These are phyloP conservation scores for Hyaloscypha hepaticicola DNA, from an alignment of 495 filamentous ascomycete species.

Conservation along the genomic window DNA sequence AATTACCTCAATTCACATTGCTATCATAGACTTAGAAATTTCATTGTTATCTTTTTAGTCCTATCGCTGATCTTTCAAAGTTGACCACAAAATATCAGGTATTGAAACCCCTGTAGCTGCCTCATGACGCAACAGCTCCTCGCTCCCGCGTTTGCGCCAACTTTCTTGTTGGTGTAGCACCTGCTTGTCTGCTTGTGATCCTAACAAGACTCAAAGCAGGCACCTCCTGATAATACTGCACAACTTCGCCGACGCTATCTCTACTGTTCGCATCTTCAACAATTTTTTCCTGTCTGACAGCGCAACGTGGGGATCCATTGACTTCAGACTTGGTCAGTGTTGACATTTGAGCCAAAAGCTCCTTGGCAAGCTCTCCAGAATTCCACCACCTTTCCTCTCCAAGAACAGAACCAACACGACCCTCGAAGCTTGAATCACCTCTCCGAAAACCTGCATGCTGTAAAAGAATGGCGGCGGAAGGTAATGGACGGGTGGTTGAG, in stretches of 20 bases:
- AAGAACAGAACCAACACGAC: neutral
- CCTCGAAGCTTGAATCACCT: neutral
- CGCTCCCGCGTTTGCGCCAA: neutral
- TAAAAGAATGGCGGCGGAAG: conserved; percentile 28
- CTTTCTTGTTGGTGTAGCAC: conserved; percentile 1
- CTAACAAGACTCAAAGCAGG: neutral
- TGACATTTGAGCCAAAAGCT: conserved; percentile 13
- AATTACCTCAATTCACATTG: neutral
- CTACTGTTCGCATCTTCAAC: neutral
- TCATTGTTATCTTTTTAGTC: neutral
- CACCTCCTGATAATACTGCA: neutral
- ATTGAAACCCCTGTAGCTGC: neutral
- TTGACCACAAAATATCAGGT: neutral
- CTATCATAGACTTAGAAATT: neutral
- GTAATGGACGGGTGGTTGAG: conserved; percentile 27
- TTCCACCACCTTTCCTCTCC: neutral
- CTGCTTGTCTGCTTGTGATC: neutral
- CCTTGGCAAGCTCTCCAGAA: conserved; percentile 11
- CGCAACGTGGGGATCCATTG: neutral
- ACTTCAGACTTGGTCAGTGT: neutral
- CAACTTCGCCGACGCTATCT: neutral
- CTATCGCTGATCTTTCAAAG: neutral
- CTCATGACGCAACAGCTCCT: conserved; percentile 9
- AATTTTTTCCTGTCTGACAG: neutral
- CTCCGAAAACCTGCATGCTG: conserved; percentile 21